Evolutionary conservation across 1,284 basidiomycete species (phyloP).

Genomic region (Ustanciosporium gigantosporum): DNA sequence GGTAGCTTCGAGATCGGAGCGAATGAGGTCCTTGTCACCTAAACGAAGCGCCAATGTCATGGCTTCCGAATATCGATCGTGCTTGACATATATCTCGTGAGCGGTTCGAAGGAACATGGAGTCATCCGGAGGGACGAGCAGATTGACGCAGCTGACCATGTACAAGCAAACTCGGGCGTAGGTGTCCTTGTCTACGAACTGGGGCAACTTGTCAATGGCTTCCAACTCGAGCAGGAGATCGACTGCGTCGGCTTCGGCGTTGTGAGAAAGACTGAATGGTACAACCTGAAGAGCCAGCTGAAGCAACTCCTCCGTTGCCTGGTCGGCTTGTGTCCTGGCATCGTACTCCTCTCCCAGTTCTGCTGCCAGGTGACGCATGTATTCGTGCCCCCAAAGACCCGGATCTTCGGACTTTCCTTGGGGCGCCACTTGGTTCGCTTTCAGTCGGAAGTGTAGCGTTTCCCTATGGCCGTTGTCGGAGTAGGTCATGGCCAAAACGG

Average conservation of each 20-base stretch:
- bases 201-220: constrained; percentile 70
- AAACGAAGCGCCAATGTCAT: constrained; percentile 84
- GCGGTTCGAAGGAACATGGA: constrained; percentile 85
- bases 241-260: constrained; percentile 97
- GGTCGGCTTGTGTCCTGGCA: constrained; percentile 57
- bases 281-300: constrained; percentile 83
- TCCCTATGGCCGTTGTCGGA: constrained; percentile 94
- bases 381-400: constrained; percentile 98
- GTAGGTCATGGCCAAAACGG: constrained; percentile 99
- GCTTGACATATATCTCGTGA: constrained; percentile 84
- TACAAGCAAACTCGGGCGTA: constrained; percentile 93
- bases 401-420: constrained; percentile 67
- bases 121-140: constrained; percentile 93
- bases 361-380: constrained; percentile 93
- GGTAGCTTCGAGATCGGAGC: constrained; percentile 58
- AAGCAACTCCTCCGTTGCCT: constrained; percentile 59
- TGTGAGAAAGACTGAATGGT: constrained; percentile 87
- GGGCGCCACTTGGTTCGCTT: constrained; percentile 43
- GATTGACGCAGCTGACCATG: constrained; percentile 89
- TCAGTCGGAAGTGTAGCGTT: constrained; percentile 68
- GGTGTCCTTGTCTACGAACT: constrained; percentile 70
- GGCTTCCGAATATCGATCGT: constrained; percentile 88
- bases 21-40: constrained; percentile 77
- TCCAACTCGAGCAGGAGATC: constrained; percentile 94
- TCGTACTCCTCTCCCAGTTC: constrained; percentile 93